These are phyloP conservation scores for Fusarium sp. DNA, from an alignment of 2,329 filamentous ascomycete species.

Conservation along the genomic window DNA sequence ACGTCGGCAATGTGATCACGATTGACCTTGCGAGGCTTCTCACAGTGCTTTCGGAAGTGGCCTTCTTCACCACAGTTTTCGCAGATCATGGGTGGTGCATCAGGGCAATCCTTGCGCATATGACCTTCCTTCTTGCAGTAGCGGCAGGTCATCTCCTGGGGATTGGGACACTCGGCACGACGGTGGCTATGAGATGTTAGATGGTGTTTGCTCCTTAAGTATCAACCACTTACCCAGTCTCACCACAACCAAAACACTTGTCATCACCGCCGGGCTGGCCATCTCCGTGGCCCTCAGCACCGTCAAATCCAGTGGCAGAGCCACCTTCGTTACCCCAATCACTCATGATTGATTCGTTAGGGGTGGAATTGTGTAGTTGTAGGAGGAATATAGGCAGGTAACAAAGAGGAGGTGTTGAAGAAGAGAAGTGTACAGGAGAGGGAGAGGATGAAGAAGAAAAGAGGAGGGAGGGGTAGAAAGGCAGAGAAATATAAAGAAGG, in stretches of 20 bases:
- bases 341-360: slow-evolving; percentile 10
- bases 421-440: slow-evolving; percentile 10
- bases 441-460: not conserved
- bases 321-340: slow-evolving; percentile 23
- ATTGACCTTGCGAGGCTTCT: slow-evolving; percentile 69
- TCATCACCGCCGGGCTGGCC: slow-evolving; percentile 15
- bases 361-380: not conserved
- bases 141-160: slow-evolving; percentile 52
- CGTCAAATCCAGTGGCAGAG: slow-evolving; percentile 10
- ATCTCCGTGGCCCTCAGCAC: not conserved
- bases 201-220: not conserved
- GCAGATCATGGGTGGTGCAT: slow-evolving; percentile 66
- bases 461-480: not conserved
- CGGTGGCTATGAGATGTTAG: slow-evolving; percentile 43
- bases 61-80: slow-evolving; percentile 72
- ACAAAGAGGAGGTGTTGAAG: not conserved
- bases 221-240: slow-evolving; percentile 49
- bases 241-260: slow-evolving; percentile 54
- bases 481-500: not conserved
- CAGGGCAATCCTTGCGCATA: slow-evolving; percentile 71
- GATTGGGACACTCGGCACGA: slow-evolving; percentile 53
- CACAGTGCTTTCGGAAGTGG: slow-evolving; percentile 67
- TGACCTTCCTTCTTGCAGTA: slow-evolving; percentile 65
- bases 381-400: too few relatives aligned
- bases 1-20: slow-evolving; percentile 62